Evolutionary conservation across 1,284 basidiomycete genomes (phyloP).

Genomic region (Ustilago trichophora): DNA sequence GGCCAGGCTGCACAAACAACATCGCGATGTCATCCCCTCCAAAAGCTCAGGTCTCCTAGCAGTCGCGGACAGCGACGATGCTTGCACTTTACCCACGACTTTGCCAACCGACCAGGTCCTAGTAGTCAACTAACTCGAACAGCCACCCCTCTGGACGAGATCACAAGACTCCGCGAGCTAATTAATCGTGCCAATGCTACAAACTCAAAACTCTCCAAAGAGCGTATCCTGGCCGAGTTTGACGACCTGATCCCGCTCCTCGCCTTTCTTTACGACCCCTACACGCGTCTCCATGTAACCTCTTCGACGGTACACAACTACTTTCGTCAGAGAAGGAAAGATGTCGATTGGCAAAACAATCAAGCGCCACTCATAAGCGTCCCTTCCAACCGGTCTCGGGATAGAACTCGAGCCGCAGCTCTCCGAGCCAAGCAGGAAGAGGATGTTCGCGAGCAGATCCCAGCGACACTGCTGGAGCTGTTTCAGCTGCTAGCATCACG

Average conservation of each 20-base stretch:
- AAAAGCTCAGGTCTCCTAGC: too few relatives aligned
- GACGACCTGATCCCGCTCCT: constrained; percentile 33
- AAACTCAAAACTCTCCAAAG: constrained; percentile 41
- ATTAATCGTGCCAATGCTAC: constrained; percentile 41
- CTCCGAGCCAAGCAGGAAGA: constrained; percentile 22
- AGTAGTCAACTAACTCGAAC: constrained; percentile 1
- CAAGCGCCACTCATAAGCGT: constrained; percentile 32
- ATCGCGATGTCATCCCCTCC: too few relatives aligned
- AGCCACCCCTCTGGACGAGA: constrained; percentile 33
- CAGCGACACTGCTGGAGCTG: constrained; percentile 24
- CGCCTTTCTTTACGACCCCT: constrained; percentile 38
- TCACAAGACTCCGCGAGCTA: constrained; percentile 40
- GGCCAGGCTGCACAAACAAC: too few relatives aligned
- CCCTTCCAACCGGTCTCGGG: constrained; percentile 14
- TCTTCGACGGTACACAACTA: constrained; percentile 31
- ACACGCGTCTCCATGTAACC: constrained; percentile 36
- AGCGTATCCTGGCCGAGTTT: constrained; percentile 32
- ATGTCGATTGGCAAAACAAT: constrained; percentile 34
- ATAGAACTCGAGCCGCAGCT: constrained; percentile 19
- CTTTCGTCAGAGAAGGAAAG: constrained; percentile 22
- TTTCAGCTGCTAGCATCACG: constrained; percentile 32
- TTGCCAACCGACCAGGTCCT: constrained; percentile 5
- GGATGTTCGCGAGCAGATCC: constrained; percentile 11
- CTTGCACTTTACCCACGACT: constrained; percentile 13
- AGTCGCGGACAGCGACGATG: neutral